Conservation (phyloP, 2,329 filamentous ascomycete species). For the Exophiala calicioides region DNA sequence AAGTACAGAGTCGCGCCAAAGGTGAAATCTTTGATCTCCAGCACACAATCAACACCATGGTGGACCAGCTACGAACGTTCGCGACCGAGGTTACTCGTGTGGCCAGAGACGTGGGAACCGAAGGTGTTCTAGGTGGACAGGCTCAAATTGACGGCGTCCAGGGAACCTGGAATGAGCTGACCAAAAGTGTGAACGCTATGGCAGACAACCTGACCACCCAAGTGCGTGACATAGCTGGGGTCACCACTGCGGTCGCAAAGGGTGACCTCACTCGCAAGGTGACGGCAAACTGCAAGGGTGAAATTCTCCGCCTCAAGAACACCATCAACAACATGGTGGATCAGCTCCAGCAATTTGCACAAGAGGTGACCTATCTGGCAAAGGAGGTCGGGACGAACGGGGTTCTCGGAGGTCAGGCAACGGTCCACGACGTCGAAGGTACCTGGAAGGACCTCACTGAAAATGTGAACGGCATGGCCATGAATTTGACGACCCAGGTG, state of each 20-base stretch:
- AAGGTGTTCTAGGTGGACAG: conserved; percentile 79
- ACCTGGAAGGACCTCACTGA: conserved; percentile 96
- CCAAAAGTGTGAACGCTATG: conserved; percentile 85
- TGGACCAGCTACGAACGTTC: conserved; percentile 80
- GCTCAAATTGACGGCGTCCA: conserved; percentile 81
- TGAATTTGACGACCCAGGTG: conserved; percentile 96
- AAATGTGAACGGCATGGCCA: conserved; percentile 97
- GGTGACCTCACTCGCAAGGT: conserved; percentile 97
- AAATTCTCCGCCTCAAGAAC: conserved; percentile 91
- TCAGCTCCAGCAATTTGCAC: conserved; percentile 92
- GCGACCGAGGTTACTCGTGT: conserved; percentile 82
- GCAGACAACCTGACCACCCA: conserved; percentile 83
- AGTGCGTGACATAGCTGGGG: conserved; percentile 89
- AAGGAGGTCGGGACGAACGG: conserved; percentile 96
- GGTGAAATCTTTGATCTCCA: conserved; percentile 82
- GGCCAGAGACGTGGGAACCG: conserved; percentile 79
- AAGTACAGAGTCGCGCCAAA: conserved; percentile 77
- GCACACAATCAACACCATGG: conserved; percentile 88
- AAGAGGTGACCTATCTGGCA: conserved; percentile 94
- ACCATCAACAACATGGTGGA: conserved; percentile 99
- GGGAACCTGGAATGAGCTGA: conserved; percentile 87
- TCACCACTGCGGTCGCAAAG: conserved; percentile 69
- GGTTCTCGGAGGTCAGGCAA: conserved; percentile 88
- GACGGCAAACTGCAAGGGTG: conserved; percentile 85
- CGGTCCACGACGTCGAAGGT: conserved; percentile 92